These are phyloP conservation scores for Tulasnella sp. DNA, from an alignment of 768 basidiomycete species.

Conservation along the genomic window DNA sequence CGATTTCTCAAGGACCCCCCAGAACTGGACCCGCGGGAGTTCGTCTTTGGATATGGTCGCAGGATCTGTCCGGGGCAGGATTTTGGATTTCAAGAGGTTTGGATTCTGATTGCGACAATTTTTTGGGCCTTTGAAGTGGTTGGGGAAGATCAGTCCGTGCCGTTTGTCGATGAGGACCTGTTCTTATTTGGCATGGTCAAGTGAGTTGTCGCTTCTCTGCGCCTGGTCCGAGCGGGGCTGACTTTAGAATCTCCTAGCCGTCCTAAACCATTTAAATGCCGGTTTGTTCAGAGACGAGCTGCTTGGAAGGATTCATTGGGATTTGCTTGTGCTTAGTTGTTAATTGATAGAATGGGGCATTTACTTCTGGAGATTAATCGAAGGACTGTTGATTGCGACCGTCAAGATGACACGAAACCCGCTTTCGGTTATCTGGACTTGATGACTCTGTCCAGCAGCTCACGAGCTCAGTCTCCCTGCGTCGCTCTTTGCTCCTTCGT, in stretches of 20 bases:
- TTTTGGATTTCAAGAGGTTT: neutral
- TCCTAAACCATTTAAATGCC: neutral
- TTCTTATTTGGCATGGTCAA: neutral
- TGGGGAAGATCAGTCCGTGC: neutral
- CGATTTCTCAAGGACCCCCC: slow-evolving; percentile 21
- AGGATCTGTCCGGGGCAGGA: slow-evolving; percentile 16
- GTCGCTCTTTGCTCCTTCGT: no score
- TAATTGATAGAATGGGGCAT: neutral
- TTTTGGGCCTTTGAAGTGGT: neutral
- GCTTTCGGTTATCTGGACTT: no score
- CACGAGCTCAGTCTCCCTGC: no score
- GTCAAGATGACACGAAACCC: no score
- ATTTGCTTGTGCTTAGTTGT: neutral
- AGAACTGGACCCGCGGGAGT: slow-evolving; percentile 17
- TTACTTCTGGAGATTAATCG: neutral
- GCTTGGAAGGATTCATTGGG: neutral
- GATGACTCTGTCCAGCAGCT: no score
- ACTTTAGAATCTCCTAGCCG: neutral
- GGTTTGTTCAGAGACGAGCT: neutral
- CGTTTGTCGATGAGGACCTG: neutral
- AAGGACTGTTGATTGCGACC: no score
- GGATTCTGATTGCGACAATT: neutral
- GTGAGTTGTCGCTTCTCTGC: neutral
- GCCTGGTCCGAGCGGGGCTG: neutral
- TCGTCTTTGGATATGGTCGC: slow-evolving; percentile 21